Evolutionary conservation across 371 early-diverging fungal species (phyloP).

Genomic region (Mortierella sp.): DNA sequence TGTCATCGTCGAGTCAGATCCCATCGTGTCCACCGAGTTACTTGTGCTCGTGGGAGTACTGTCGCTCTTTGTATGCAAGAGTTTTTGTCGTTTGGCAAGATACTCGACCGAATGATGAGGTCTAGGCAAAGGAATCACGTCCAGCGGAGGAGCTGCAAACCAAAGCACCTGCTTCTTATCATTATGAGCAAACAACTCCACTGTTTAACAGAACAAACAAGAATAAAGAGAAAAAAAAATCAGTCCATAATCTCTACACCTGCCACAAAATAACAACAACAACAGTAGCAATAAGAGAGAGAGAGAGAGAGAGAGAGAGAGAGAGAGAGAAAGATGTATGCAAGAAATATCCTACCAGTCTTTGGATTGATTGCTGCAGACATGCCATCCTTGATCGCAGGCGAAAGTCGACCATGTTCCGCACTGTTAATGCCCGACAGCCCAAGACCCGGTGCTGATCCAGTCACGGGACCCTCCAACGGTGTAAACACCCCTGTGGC

Average conservation of each 20-base stretch:
- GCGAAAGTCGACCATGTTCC: conserved; percentile 19
- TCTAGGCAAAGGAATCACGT: conserved; percentile 37
- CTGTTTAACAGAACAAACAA: background rate
- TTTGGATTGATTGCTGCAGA: conserved; percentile 3
- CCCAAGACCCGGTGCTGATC: conserved; percentile 28
- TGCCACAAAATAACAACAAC: too few species aligned
- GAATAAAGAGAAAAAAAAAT: too few species aligned
- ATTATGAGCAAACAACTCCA: conserved; percentile 37
- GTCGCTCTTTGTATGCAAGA: background rate
- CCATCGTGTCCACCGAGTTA: background rate
- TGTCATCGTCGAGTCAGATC: background rate
- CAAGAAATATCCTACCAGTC: conserved; percentile 5
- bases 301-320: too few species aligned
- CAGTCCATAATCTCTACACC: too few species aligned
- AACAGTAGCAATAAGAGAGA: too few species aligned
- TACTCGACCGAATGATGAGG: conserved; percentile 49
- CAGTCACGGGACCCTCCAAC: conserved; percentile 24
- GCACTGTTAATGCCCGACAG: conserved; percentile 19
- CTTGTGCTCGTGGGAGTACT: too few species aligned
- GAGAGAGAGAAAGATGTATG: too few species aligned
- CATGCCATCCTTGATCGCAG: conserved; percentile 17
- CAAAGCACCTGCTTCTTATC: conserved; percentile 46
- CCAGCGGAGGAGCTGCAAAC: conserved; percentile 46
- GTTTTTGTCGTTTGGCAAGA: conserved; percentile 5
- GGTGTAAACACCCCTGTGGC: conserved; percentile 18